Conservation (phyloP, 768 basidiomycete species). For the Mycena maculata region DNA sequence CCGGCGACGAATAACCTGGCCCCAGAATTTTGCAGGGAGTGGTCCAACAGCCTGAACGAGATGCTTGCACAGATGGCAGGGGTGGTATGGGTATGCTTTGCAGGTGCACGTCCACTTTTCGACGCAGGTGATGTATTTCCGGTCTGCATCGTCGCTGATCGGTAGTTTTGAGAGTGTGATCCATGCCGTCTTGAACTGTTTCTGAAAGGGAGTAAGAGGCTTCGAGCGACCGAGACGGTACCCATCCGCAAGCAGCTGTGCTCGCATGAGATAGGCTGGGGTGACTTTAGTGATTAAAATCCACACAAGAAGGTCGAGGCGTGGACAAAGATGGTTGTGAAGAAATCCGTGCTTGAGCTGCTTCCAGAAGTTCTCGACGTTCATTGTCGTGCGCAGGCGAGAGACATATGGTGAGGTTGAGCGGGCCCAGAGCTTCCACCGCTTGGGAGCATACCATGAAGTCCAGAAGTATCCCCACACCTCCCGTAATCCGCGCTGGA, state of each 20-base stretch:
- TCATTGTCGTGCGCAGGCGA: conserved; percentile 39
- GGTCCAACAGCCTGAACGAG: conserved; percentile 43
- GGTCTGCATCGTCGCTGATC: conserved; percentile 23
- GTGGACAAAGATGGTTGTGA: conserved; percentile 31
- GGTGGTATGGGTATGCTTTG: conserved; percentile 42
- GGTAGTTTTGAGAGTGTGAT: background rate
- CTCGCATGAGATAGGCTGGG: conserved; percentile 36
- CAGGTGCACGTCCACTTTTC: conserved; percentile 44
- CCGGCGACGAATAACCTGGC: conserved; percentile 34
- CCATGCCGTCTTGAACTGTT: conserved; percentile 42
- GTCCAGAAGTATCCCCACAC: conserved; percentile 43
- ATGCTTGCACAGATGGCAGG: conserved; percentile 47
- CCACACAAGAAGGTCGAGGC: conserved; percentile 41
- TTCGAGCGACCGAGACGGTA: conserved; percentile 38
- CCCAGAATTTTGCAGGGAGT: conserved; percentile 33
- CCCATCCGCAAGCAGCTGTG: conserved; percentile 25
- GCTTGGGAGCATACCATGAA: conserved; percentile 35
- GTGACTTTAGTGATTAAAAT: conserved; percentile 43
- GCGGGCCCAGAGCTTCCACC: conserved; percentile 38
- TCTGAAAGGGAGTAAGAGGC: conserved; percentile 39
- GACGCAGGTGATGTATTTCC: conserved; percentile 37
- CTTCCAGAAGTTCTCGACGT: conserved; percentile 38
- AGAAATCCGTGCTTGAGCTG: conserved; percentile 39
- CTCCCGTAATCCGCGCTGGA: conserved; percentile 29
- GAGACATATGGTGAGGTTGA: conserved; percentile 25